phyloP scores from a whole-genome alignment of 164 flowering plant genomes.

The Macadamia tetraphylla region DNA sequence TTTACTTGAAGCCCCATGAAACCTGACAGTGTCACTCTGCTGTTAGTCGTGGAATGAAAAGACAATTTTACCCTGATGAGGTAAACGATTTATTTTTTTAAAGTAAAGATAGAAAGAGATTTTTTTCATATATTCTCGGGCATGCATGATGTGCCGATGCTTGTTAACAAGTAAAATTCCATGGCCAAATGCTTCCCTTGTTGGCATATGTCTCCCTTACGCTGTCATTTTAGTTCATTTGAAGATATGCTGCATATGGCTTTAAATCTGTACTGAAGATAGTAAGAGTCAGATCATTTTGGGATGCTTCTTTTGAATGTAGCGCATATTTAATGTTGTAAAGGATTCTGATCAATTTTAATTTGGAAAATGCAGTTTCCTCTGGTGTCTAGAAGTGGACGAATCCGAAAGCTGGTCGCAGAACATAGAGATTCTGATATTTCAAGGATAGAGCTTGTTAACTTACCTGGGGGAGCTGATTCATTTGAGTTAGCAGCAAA shows the following conservation, averaged over 20 bases:
- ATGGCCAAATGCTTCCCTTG: neutral
- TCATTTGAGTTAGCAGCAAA: conserved; percentile 85
- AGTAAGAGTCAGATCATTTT: neutral
- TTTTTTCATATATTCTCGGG: neutral
- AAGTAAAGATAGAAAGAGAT: no score
- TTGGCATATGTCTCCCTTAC: neutral
- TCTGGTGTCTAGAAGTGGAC: conserved; percentile 78
- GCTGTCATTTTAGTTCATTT: neutral
- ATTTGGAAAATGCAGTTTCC: conserved; percentile 59
- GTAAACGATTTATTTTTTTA: no score
- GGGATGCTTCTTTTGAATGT: neutral
- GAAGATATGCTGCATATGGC: neutral
- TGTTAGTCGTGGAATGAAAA: no score
- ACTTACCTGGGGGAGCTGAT: conserved; percentile 87
- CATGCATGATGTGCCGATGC: neutral
- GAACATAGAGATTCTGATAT: conserved; percentile 60
- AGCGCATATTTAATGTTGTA: neutral
- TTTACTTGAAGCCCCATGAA: no score
- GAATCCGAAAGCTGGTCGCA: conserved; percentile 63
- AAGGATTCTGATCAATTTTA: conserved; percentile 2
- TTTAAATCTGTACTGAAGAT: neutral
- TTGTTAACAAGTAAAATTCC: neutral
- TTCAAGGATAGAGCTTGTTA: conserved; percentile 57
- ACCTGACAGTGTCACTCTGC: no score
- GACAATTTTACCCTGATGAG: no score